Conservation (phyloP, 768 basidiomycete genomes). For the Phanerochaete carnosa region DNA sequence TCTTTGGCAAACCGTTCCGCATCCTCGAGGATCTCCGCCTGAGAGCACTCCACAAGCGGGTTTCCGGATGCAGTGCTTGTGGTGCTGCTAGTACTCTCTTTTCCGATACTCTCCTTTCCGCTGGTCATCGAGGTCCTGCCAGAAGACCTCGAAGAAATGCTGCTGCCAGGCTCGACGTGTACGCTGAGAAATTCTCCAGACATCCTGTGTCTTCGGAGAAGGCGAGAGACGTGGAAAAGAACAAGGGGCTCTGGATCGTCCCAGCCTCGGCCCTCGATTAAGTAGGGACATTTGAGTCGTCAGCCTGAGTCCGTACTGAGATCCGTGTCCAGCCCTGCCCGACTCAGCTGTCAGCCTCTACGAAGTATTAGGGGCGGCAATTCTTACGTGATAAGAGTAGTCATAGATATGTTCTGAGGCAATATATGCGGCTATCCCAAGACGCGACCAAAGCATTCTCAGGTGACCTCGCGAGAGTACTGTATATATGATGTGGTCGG, state of each 20-base stretch:
- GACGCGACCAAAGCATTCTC: too few relatives aligned
- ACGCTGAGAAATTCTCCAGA: background rate
- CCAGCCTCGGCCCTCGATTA: too few relatives aligned
- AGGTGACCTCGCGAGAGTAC: too few relatives aligned
- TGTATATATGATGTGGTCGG: too few relatives aligned
- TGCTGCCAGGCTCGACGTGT: background rate
- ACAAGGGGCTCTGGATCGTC: background rate
- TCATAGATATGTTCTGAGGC: too few relatives aligned
- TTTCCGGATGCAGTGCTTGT: constrained; percentile 51
- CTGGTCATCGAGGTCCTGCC: background rate
- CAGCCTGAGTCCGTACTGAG: background rate
- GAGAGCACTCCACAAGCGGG: constrained; percentile 56
- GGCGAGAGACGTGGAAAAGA: background rate
- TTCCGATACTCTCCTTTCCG: background rate
- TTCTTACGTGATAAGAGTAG: too few relatives aligned
- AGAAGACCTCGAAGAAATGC: background rate
- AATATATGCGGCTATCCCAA: too few relatives aligned
- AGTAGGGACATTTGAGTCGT: background rate
- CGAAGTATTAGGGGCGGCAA: too few relatives aligned
- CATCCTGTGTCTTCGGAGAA: background rate
- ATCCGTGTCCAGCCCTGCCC: background rate
- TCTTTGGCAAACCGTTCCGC: constrained; percentile 58
- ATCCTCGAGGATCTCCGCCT: constrained; percentile 53
- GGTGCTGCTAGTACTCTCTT: constrained; percentile 15
- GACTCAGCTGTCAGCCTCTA: background rate